Evolutionary conservation across 129 eudicot genomes (phyloP).

Genomic region (Lonicera japonica): DNA sequence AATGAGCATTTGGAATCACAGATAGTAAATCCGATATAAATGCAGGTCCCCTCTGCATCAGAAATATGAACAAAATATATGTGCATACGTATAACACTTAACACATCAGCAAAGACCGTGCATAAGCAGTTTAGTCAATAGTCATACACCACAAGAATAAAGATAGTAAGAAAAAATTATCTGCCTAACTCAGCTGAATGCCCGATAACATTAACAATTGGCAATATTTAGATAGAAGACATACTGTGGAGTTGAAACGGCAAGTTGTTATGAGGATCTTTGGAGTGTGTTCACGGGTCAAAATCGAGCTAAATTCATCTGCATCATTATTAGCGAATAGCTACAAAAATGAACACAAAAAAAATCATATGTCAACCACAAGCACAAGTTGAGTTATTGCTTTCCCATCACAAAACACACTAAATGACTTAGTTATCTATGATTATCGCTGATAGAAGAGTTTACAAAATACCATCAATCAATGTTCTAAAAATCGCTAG

Average conservation of each 20-base stretch:
- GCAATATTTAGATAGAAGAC: constrained; percentile 8
- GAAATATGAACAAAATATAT: background rate
- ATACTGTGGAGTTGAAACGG: constrained; percentile 82
- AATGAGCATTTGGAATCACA: constrained; percentile 73
- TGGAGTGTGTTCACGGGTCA: constrained; percentile 44
- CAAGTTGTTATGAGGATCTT: constrained; percentile 84
- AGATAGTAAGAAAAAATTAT: background rate
- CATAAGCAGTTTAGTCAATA: too few species aligned
- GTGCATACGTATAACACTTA: background rate
- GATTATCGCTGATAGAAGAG: background rate
- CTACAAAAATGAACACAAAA: constrained; percentile 37
- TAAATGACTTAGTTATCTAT: background rate
- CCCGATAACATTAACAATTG: background rate
- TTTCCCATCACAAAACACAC: background rate
- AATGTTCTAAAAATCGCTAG: too few species aligned
- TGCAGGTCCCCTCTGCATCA: constrained; percentile 81
- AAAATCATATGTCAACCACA: background rate
- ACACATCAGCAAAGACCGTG: too few species aligned
- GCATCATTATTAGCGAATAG: constrained; percentile 82
- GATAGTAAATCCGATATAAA: constrained; percentile 68
- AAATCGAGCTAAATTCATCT: constrained; percentile 72
- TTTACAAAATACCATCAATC: background rate
- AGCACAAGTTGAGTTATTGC: background rate
- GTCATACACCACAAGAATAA: too few species aligned
- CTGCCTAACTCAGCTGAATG: background rate